Base-by-base conservation (phyloP, 2,329 filamentous ascomycete species). In the Xylaria sp. region DNA sequence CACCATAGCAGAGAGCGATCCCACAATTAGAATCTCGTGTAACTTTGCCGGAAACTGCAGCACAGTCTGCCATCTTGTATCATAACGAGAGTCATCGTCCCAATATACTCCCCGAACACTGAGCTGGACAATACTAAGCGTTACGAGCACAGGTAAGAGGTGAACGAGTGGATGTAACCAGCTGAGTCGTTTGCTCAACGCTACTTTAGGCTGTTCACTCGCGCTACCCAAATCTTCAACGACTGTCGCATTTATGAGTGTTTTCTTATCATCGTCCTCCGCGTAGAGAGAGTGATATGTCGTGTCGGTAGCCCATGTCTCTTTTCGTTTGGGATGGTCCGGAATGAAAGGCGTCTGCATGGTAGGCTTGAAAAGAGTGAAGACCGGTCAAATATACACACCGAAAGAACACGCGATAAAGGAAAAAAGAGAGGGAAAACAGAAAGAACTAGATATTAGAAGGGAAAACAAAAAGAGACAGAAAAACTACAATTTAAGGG, bases 1-100 rank as follows among this genome's bases (percentile, higher is more conserved):
- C 7, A 67, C 65, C 48, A 70, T 67, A 12, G 68, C 68, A 31
- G 68, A 70, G 4, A 70, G 51, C 12, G 68, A 70, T 15, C 60
- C 61, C 10, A 70, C 65, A 12, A 67, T 59, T 1, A 70, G 55
- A 3, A 67, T 67, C 57, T 70, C 68, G 34, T 67, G 68, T 2
- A 70, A 15, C 34, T 70, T 70, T 3, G 68, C 68, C 2, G 65
- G 68, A 37, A 67, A 67, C 51, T 70, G 68, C 39, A 70, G 23
- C 23, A 70, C 12, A 2, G 25, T 48, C 44, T 62, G 65, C 68
- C 60, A 67, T 25, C 34, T 44, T 10, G 18, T 28, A 55, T 65
- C 39, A 12, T 55, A 65, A 8, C 37, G 41, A 23, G 23, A 4
- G 15, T 67, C 67, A 10, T 69, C 67, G 9, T 28, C 59, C 67